Conservation (phyloP, 352 stramenopile species). For the Globisporangium iwayamae region DNA sequence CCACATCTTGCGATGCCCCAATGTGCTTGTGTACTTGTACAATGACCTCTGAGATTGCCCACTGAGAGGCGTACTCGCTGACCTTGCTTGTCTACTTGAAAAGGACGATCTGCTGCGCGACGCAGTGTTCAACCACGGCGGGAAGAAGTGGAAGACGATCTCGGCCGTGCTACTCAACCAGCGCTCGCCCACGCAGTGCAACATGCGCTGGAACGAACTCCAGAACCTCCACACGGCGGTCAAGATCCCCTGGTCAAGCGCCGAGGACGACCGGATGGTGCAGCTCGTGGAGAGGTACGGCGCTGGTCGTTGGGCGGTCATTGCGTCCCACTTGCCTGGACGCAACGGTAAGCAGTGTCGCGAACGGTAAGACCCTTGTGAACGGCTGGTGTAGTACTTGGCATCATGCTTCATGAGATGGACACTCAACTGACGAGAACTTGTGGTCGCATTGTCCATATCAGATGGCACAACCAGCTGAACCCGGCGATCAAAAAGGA, state of each 20-base stretch:
- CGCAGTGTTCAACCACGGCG: background rate
- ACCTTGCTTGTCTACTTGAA: background rate
- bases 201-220: conserved; percentile 33
- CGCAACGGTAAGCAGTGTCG: conserved; percentile 73
- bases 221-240: conserved; percentile 25
- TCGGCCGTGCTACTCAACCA: background rate
- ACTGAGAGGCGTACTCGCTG: background rate
- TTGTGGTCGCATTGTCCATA: background rate
- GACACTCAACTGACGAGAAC: background rate
- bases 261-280: conserved; percentile 45
- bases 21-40: background rate
- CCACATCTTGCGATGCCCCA: background rate
- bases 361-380: conserved; percentile 28
- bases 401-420: background rate
- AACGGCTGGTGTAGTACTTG: no score
- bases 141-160: conserved; percentile 1
- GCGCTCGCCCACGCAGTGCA: conserved; percentile 1
- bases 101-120: background rate
- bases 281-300: conserved; percentile 40
- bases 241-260: conserved; percentile 32
- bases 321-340: conserved; percentile 51
- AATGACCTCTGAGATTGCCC: background rate
- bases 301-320: conserved; percentile 44
- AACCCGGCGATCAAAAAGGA: conserved; percentile 38
- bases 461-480: conserved; percentile 29